Base-by-base conservation (phyloP, 1,139 yeast species). In the Blastobotrys indianensis region DNA sequence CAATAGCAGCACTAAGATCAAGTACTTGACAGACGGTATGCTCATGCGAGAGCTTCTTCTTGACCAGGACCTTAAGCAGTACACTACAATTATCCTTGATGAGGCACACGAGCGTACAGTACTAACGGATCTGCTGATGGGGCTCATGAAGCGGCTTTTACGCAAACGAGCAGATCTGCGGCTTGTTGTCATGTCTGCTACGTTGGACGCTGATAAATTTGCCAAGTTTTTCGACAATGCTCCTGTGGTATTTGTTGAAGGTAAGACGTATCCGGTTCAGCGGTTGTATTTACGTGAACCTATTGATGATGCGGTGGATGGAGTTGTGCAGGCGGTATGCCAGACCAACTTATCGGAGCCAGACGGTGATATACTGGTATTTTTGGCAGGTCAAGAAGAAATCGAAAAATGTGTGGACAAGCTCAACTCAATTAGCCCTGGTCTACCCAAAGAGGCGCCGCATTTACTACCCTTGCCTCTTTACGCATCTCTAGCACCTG, bases 91-190 rank as follows among this genome's bases (percentile, higher is more conserved):
- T n/a, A 74, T 94, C 40, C 79, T 92, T 40, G 98, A 92, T 70
- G 98, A 92, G 69, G 98, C 97, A 1, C 99, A 92, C 70, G 98
- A 92, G 70, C 75, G 99, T 62, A 92, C 97, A 0, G 82, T 92
- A 2, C 68, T 90, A 46, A 88, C 98, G 0, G 99, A 92, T 68
- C 70, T 92, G 57, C 74, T 92, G 17, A 74, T 92, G 71, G 98
- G 98, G 9, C 83, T 92, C 58, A 70, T 92, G 54, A 90, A 88
- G 61, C 76, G 79, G 40, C 67, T 92, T 40, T 57, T 85, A 11
- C 44, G 54, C 25, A 43, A 43, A 11, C 48, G 54, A 30, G 51
- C 56, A 11, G 61, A 72, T 17, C 70, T 85, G 51, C 73, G 77
- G 51, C 69, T 85, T 11, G 74, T 85, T 10, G 73, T 85, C 51